Evolutionary conservation across 305 asterid species (phyloP).

Genomic region (Salvia sclarea): DNA sequence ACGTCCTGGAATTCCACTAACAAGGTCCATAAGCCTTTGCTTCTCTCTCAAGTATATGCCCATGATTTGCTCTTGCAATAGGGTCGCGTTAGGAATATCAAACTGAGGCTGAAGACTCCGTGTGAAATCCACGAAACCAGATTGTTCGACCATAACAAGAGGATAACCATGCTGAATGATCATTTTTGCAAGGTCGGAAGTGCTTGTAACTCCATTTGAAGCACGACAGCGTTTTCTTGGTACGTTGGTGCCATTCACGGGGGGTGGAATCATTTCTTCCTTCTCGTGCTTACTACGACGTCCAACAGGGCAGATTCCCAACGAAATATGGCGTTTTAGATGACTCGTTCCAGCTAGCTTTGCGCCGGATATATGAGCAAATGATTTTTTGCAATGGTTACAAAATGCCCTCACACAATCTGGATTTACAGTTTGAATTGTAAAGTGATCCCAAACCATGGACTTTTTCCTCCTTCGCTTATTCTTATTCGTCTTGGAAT

Average conservation of each 20-base stretch:
- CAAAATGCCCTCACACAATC: conserved; percentile 66
- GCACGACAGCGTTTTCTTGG: conserved; percentile 65
- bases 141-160: conserved; percentile 66
- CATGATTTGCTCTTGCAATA: conserved; percentile 56
- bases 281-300: conserved; percentile 43
- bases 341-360: conserved; percentile 93
- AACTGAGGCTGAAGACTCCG: conserved; percentile 66
- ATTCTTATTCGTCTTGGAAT: conserved; percentile 46
- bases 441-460: conserved; percentile 83
- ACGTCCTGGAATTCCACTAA: conserved; percentile 63
- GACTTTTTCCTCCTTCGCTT: conserved; percentile 78
- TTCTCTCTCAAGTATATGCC: conserved; percentile 59
- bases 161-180: conserved; percentile 82
- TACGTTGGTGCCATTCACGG: conserved; percentile 50
- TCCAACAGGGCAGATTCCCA: conserved; percentile 75
- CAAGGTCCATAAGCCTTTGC: conserved; percentile 57
- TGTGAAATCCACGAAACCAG: conserved; percentile 59
- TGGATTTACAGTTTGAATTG: conserved; percentile 46
- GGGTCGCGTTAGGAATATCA: conserved; percentile 36
- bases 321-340: conserved; percentile 73
- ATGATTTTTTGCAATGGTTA: conserved; percentile 77
- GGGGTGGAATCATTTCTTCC: conserved; percentile 38
- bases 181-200: conserved; percentile 65
- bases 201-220: conserved; percentile 39
- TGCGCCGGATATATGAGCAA: conserved; percentile 75